Base-by-base conservation (phyloP, 345 rosid species). In the Eucalyptus sp. region DNA sequence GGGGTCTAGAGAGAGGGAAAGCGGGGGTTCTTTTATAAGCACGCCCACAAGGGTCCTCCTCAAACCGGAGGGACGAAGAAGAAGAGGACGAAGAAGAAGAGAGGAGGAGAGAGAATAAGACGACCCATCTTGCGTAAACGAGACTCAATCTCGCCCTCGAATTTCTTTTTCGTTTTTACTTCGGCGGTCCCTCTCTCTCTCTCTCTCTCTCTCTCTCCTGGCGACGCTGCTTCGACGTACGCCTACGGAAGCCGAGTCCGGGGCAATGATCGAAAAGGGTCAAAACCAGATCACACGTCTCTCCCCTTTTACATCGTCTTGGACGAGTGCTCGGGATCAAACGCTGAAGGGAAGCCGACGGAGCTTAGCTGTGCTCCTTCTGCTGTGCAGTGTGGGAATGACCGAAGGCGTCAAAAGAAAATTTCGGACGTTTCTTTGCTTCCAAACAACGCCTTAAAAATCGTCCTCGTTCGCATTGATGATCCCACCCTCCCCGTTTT, bases 331-430 rank as follows among this genome's bases (percentile, higher is more conserved):
- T 15, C 20, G 83, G 48, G 48, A 41, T 41, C 83, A 41, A 76
- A 76, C 48, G 83, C 29, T 20, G 2, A 33, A 13, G 25, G 58
- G 43, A 33, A 37, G 44, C 79, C 18, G 8, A 31, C 27, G 68
- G 25, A 33, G 81, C 25, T 18, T 10, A 64, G 76, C 20, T 64
- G 43, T 41, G 48, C 83, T 2, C 81, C 43, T 10, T 56, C 86
- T 84, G 64, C 87, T 56, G 83, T 37, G 48, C 48, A 6, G 48
- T 87, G 8, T 86, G 90, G 92, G 92, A 71, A 87, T 92, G 86
- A 89, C 90, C 91, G 93, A 62, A 80, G 91, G 64, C 58, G 91
- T 88, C 12, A 33, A 22, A 76, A 76, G 24, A 68, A 56, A 56
- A 22, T 56, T 56, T 76, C 83, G 83, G 83, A 44, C 29, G 83